Evolutionary conservation across 768 basidiomycete genomes (phyloP).

Genomic region (Grammothele lineata): DNA sequence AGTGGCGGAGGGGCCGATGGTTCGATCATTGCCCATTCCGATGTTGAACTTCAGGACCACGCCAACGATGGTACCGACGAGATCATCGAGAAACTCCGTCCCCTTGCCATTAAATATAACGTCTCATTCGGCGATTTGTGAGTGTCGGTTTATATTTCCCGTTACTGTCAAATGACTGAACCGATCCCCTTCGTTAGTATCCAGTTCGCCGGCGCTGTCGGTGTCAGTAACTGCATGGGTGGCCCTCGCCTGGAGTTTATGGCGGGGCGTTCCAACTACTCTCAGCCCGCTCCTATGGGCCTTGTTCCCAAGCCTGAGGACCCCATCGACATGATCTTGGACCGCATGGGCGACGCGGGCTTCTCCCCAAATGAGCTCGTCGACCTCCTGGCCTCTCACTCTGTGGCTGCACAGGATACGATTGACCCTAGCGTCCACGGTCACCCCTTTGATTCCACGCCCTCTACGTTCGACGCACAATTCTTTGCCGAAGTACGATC

Average conservation of each 20-base stretch:
- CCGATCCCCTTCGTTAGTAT: constrained; percentile 19
- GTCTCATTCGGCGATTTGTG: constrained; percentile 4
- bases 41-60: constrained; percentile 10
- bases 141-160: too few relatives aligned
- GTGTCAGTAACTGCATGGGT: constrained; percentile 20
- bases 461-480: constrained; percentile 23
- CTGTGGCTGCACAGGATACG: constrained; percentile 13
- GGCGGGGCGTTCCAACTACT: constrained; percentile 17
- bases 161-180: too few relatives aligned
- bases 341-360: constrained; percentile 16
- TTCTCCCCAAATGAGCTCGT: constrained; percentile 14
- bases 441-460: constrained; percentile 24
- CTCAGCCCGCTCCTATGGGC: constrained; percentile 16
- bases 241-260: constrained; percentile 18
- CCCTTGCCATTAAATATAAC: not conserved
- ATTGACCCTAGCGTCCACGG: constrained; percentile 8
- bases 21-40: constrained; percentile 9
- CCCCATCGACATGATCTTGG: constrained; percentile 19
- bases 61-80: constrained; percentile 6
- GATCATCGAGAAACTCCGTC: not conserved
- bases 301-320: constrained; percentile 23
- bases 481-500: constrained; percentile 21
- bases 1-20: constrained; percentile 5
- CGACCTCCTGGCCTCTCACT: constrained; percentile 20
- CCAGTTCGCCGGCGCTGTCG: constrained; percentile 26